phyloP scores from a whole-genome alignment of 78 protist genomes.

The Paratrimastix pyriformis region DNA sequence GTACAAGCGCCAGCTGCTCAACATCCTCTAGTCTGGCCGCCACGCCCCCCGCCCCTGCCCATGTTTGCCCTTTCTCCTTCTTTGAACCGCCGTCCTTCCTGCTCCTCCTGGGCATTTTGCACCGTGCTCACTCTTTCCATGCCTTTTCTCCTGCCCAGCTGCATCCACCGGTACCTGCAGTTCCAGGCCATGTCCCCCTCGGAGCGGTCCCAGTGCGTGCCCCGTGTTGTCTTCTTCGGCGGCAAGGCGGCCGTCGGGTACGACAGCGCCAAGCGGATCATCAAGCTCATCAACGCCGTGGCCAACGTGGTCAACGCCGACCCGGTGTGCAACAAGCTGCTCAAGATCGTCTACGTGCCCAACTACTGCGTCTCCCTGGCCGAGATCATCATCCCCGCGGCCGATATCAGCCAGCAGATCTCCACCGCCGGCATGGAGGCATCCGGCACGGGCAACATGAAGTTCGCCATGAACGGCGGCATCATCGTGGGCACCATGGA shows the following conservation, averaged over 20 bases:
- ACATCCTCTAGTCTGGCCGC: too few relatives aligned
- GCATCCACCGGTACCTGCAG: not conserved
- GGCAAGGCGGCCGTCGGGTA: slow-evolving; percentile 95
- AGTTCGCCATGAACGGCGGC: slow-evolving; percentile 81
- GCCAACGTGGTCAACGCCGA: slow-evolving; percentile 76
- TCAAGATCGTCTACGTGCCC: slow-evolving; percentile 81
- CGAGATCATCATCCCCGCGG: slow-evolving; percentile 80
- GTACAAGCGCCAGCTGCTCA: slow-evolving; percentile 88
- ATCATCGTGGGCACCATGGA: slow-evolving; percentile 83
- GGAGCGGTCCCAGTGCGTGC: slow-evolving; percentile 24
- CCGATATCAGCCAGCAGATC: slow-evolving; percentile 85
- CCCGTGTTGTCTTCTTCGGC: slow-evolving; percentile 68
- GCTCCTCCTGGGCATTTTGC: too few relatives aligned
- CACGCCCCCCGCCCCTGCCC: too few relatives aligned
- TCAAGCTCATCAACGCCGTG: slow-evolving; percentile 71
- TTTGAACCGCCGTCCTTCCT: too few relatives aligned
- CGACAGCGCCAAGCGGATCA: slow-evolving; percentile 76
- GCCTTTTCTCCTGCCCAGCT: too few relatives aligned
- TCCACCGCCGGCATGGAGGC: slow-evolving; percentile 89
- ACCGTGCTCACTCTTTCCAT: too few relatives aligned
- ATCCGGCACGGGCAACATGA: slow-evolving; percentile 88
- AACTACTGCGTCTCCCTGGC: slow-evolving; percentile 83
- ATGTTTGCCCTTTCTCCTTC: too few relatives aligned
- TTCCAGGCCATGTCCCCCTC: not conserved
- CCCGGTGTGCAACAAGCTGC: slow-evolving; percentile 41